Base-by-base conservation (phyloP, 257 asterid genomes). In the Fraxinus anomala region DNA sequence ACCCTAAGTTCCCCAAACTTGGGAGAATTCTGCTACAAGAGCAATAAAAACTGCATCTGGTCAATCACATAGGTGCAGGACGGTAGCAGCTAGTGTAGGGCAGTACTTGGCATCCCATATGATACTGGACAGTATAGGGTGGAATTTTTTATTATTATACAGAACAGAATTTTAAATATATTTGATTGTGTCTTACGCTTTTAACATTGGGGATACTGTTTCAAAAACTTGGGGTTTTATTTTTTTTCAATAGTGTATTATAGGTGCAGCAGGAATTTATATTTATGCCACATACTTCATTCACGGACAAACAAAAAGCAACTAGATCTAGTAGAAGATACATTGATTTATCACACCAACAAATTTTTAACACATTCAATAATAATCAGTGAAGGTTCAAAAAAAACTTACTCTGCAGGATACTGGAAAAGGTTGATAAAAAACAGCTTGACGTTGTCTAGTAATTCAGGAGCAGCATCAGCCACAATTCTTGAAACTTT, bases 401-500 rank as follows among this genome's bases (percentile, higher is more conserved):
- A 54, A 79, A 40, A 9, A 9, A 82, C 89, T 80, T 88, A 94
- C 98, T 91, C 97, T 47, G 98, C 93, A 68, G 99, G 84, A 77
- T 81, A 42, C 90, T 90, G 97, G 90, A 94, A 91, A 80, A 92
- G 97, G 82, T 91, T 89, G 82, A 90, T 89, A 85, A 91, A 89
- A 81, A 89, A 91, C 75, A 88, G 82, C 76, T 92, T 90, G 83
- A 91, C 76, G 34, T 89, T 89, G 81, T 84, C 84, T 85, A 86
- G 75, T 83, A 91, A 79, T 39, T 83, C 90, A 80, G 96, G 96
- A 70, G 88, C 89, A 70, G 97, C 96, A 87, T 94, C 99, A 34
- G 90, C 94, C 68, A 88, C 93, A 72, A 94, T 86, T 79, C 87
- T 85, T 61, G 80, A 83, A 76, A 92, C 91, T 84, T 84, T 89